These are phyloP conservation scores for Taxillus chinensis DNA, from an alignment of 164 flowering plant genomes.

Conservation along the genomic window DNA sequence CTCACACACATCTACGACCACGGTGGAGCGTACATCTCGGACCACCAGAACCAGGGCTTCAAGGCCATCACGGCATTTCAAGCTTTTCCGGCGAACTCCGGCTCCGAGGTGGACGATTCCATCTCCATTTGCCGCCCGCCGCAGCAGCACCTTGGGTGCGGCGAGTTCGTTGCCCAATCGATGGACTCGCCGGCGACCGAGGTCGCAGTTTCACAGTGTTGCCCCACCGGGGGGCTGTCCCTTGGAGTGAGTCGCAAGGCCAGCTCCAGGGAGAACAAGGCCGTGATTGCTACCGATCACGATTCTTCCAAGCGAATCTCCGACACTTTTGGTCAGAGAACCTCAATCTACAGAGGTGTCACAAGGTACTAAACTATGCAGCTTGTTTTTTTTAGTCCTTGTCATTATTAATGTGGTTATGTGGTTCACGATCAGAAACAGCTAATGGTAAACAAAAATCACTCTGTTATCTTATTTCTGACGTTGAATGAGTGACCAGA, in stretches of 20 bases:
- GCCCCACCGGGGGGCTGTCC: conserved; percentile 25
- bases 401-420: background rate
- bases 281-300: conserved; percentile 26
- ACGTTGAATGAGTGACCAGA: conserved; percentile 16
- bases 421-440: background rate
- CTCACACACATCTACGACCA: conserved; percentile 58
- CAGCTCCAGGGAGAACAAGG: conserved; percentile 16
- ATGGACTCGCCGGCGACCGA: conserved; percentile 37
- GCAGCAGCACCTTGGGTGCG: conserved; percentile 17
- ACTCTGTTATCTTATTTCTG: background rate
- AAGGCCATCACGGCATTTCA: conserved; percentile 36
- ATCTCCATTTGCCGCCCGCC: conserved; percentile 17
- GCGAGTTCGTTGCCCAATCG: conserved; percentile 22
- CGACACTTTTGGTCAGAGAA: conserved; percentile 76
- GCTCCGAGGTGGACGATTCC: conserved; percentile 80
- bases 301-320: too few relatives aligned
- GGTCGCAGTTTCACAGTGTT: conserved; percentile 20
- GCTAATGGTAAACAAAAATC: background rate
- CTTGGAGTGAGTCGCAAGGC: conserved; percentile 21
- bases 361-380: conserved; percentile 37
- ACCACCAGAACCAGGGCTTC: conserved; percentile 25
- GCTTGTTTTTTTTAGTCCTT: background rate
- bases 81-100: conserved; percentile 46
- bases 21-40: background rate
- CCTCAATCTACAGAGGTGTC: conserved; percentile 75